These are phyloP conservation scores for Petrea volubilis DNA, from an alignment of 257 asterid genomes.

Conservation along the genomic window DNA sequence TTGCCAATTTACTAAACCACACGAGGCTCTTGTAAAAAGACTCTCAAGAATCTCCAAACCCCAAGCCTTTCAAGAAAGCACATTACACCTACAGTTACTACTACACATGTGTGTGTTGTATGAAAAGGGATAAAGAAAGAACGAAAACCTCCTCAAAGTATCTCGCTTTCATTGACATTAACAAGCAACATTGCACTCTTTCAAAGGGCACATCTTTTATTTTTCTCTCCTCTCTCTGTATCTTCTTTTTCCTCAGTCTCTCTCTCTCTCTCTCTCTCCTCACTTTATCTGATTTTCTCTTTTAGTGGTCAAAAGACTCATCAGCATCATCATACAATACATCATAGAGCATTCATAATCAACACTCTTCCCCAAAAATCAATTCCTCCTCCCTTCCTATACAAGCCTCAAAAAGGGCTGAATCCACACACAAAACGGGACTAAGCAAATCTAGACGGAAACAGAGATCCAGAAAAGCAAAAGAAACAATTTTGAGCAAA, in stretches of 20 bases:
- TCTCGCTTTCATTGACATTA: conserved; percentile 54
- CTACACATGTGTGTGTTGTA: conserved; percentile 36
- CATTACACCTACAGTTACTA: conserved; percentile 22
- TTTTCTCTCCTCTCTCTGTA: background rate
- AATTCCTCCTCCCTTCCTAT: conserved; percentile 26
- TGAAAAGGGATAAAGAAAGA: conserved; percentile 30
- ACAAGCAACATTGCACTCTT: conserved; percentile 46
- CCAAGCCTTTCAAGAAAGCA: conserved; percentile 34
- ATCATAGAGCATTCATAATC: conserved; percentile 46
- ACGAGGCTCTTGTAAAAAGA: conserved; percentile 20
- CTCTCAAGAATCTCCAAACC: conserved; percentile 24
- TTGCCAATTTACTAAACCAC: conserved; percentile 7
- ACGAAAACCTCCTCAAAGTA: conserved; percentile 32
- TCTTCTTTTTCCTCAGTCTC: background rate
- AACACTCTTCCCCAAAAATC: conserved; percentile 43
- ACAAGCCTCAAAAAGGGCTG: conserved; percentile 41
- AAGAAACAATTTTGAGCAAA: conserved; percentile 25
- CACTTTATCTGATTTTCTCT: conserved; percentile 50
- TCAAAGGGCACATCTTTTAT: conserved; percentile 34
- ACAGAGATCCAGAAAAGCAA: conserved; percentile 24
- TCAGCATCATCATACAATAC: conserved; percentile 44
- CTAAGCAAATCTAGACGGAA: conserved; percentile 14
- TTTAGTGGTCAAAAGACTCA: conserved; percentile 59
- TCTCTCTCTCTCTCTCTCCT: conserved; percentile 19
- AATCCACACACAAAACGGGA: conserved; percentile 18